phyloP scores from a whole-genome alignment of 257 asterid genomes.

The Nicotiana benthamiana region DNA sequence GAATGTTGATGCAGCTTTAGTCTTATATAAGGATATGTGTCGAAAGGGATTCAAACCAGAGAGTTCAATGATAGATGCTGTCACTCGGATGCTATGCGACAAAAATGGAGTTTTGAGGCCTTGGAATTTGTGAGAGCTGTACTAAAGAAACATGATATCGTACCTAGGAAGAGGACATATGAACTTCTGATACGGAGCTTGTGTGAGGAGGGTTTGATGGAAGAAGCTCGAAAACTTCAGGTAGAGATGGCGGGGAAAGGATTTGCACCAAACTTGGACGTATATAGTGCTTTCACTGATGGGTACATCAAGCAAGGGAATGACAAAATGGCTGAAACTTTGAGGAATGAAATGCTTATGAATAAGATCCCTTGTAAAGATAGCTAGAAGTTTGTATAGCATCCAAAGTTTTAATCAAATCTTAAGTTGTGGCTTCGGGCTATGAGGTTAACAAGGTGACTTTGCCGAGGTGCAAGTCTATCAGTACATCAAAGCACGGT shows the following conservation, averaged over 20 bases:
- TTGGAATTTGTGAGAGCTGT: slow-evolving; percentile 28
- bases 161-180: slow-evolving; percentile 44
- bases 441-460: not conserved
- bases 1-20: slow-evolving; percentile 35
- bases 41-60: slow-evolving; percentile 44
- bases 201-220: slow-evolving; percentile 57
- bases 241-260: slow-evolving; percentile 76
- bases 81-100: slow-evolving; percentile 43
- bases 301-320: slow-evolving; percentile 52
- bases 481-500: not conserved
- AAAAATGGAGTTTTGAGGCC: slow-evolving; percentile 35
- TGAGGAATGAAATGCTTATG: slow-evolving; percentile 49
- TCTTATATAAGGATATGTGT: slow-evolving; percentile 55
- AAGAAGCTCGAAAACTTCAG: slow-evolving; percentile 64
- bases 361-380: slow-evolving; percentile 11
- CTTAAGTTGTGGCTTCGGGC: not conserved
- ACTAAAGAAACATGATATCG: slow-evolving; percentile 31
- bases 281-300: slow-evolving; percentile 49
- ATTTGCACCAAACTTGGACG: slow-evolving; percentile 42
- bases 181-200: slow-evolving; percentile 39
- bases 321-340: slow-evolving; percentile 32
- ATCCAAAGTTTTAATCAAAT: not conserved
- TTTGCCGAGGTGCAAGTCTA: not conserved
- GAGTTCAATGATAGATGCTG: slow-evolving; percentile 39
- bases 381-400: not conserved